Conservation (phyloP, 2,329 filamentous ascomycete genomes). For the Fusarium pseudonygamai region DNA sequence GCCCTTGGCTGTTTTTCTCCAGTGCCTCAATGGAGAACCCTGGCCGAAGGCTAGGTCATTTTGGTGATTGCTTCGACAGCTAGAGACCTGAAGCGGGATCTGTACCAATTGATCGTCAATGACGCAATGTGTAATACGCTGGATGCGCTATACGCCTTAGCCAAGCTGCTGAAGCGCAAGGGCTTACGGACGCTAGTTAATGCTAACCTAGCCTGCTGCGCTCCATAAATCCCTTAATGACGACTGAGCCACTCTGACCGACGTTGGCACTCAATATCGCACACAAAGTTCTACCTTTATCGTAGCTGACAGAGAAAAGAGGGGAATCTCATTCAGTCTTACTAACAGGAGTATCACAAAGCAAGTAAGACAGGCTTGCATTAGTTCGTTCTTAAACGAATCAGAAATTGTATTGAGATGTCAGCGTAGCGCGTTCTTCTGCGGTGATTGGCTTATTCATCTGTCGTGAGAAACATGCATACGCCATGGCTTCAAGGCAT, state of each 20-base stretch:
- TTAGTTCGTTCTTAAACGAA: not conserved
- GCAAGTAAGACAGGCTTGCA: not conserved
- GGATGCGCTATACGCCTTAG: not conserved
- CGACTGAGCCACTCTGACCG: not conserved
- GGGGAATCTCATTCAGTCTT: not conserved
- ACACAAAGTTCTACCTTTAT: not conserved
- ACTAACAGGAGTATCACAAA: rapidly evolving
- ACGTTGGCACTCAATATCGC: not conserved
- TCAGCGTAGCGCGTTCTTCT: not conserved
- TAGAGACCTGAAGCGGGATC: not conserved
- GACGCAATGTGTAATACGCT: not conserved
- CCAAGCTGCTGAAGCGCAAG: not conserved
- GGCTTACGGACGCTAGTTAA: not conserved
- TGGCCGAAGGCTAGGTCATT: not conserved
- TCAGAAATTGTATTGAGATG: not conserved
- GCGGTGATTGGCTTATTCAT: not conserved
- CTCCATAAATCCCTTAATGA: not conserved
- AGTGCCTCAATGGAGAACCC: not conserved
- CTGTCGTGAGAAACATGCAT: not conserved
- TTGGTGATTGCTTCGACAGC: not conserved
- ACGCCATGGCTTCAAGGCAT: no score
- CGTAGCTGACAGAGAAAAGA: not conserved
- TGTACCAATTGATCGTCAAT: not conserved
- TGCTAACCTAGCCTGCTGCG: no score
- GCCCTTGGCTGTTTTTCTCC: rapidly evolving